Conservation (phyloP, 768 basidiomycete genomes). For the Phaeotremella fagi region DNA sequence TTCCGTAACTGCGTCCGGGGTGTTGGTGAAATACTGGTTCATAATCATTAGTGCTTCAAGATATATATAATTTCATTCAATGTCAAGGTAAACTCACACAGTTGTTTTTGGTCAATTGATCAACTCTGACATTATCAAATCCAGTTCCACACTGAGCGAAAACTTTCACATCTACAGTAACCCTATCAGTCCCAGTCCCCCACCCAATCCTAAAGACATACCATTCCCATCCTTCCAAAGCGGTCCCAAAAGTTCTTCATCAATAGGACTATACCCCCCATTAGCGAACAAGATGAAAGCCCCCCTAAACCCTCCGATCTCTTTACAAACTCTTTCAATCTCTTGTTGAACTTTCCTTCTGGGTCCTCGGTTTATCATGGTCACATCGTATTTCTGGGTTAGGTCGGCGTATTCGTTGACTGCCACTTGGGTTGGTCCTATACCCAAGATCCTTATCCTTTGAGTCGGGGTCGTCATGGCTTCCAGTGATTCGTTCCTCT, state of each 20-base stretch:
- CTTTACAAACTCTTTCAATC: conserved; percentile 10
- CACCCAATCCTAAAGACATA: conserved; percentile 1
- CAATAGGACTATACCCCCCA: conserved; percentile 17
- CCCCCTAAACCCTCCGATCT: conserved; percentile 20
- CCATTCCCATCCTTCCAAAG: conserved; percentile 25
- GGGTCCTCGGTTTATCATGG: conserved; percentile 19
- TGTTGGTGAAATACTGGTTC: conserved; percentile 26
- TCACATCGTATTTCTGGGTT: conserved; percentile 20
- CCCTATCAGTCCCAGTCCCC: neutral
- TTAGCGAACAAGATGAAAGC: conserved; percentile 28
- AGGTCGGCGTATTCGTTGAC: conserved; percentile 18
- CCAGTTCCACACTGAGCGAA: conserved; percentile 31
- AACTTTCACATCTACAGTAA: conserved; percentile 12
- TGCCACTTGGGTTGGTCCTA: conserved; percentile 18
- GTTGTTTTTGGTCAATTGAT: conserved; percentile 6
- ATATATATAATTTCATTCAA: too few species aligned
- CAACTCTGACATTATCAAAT: conserved; percentile 21
- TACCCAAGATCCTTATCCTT: conserved; percentile 15
- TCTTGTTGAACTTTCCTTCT: conserved; percentile 10
- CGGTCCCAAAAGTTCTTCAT: conserved; percentile 21
- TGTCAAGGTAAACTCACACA: conserved; percentile 15
- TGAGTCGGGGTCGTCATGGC: neutral
- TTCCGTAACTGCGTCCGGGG: conserved; percentile 29
- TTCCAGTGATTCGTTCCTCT: too few species aligned
- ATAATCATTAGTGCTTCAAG: too few species aligned